Base-by-base conservation (phyloP, 768 basidiomycete genomes). In the Auricularia cornea region DNA sequence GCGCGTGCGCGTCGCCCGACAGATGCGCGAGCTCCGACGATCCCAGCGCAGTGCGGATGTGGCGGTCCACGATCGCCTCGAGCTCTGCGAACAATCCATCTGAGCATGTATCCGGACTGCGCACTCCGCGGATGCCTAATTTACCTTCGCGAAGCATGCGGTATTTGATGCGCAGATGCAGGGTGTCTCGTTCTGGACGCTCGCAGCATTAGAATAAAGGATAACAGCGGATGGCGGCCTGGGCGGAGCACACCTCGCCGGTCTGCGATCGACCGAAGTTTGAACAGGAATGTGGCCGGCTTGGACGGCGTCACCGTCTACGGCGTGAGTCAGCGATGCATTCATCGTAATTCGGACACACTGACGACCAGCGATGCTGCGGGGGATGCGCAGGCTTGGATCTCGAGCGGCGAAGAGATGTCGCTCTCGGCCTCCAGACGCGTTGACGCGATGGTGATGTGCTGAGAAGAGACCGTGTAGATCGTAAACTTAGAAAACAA, bases 401-500 rank as follows among this genome's bases (percentile, higher is more conserved):
- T 40, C 26, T 59, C 10, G 38, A 41, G 54, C 23, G 57, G 29
- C 57, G 52, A 8, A 16, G 28, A 52, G 35, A 38, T 38, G 30
- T 38, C 59, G 44, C 12, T 5, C 12, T 38, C 60, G 11, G 60
- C 31, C 60, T 31, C 30, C 38, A 60, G 60, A 12, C 31, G n/a
- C 20, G 40, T 76, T 80, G 35, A 90, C 74, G 6, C 79, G 80
- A 3, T 83, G 78, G 14, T 79, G 70, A 97, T 81, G 67, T 87
- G 83, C 67, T 93, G 88, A 65, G 84, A 81, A 26, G 85, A 87
- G 54, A 89, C 88, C 0, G 92, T 85, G 2, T 93, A 92, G 59
- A 97, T 83, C 0, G 91, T 93, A 71, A 96, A 98, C 71, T 89
- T 90, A 3, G 92, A 95, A 67, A 98, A 86, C 3, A 98, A 76